A percentile compares a stretch with the other conserved stretches of the same genome.
These are phyloP conservation scores for Quambalaria eucalypti DNA, from an alignment of 1,284 basidiomycete genomes.

Conservation along the genomic window DNA sequence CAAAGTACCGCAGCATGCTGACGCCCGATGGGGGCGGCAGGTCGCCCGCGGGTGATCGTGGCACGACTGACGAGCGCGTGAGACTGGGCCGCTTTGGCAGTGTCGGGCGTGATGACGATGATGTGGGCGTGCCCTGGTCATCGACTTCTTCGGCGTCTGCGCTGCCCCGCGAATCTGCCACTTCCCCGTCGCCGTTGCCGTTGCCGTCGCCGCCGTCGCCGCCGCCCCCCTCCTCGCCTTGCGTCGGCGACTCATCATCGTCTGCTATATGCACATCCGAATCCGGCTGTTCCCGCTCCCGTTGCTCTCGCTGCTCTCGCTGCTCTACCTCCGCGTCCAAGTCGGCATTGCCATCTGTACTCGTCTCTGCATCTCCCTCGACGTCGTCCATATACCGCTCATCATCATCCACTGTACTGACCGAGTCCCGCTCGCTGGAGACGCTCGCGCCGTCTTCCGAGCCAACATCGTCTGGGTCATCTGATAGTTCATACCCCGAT, in stretches of 20 bases:
- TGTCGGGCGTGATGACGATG: constrained; percentile 9
- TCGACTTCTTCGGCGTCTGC: constrained; percentile 4
- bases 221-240: constrained; percentile 8
- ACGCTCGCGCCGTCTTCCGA: constrained; percentile 33
- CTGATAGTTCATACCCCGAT: constrained; percentile 44
- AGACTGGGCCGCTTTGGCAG: constrained; percentile 32
- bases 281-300: neutral
- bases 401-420: constrained; percentile 23
- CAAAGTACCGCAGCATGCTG: neutral
- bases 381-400: constrained; percentile 21
- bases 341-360: too few species aligned
- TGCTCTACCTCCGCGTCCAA: too few species aligned
- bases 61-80: constrained; percentile 25
- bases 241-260: constrained; percentile 3
- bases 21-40: neutral
- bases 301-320: neutral
- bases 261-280: neutral
- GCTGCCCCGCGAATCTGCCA: neutral
- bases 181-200: constrained; percentile 7
- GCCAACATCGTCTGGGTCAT: constrained; percentile 45
- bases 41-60: neutral
- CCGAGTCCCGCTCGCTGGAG: constrained; percentile 22
- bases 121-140: neutral
- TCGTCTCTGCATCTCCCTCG: constrained; percentile 5
- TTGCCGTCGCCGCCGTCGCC: constrained; percentile 12